Evolutionary conservation across 345 rosid genomes (phyloP).

Genomic region (Eucalyptus albens): DNA sequence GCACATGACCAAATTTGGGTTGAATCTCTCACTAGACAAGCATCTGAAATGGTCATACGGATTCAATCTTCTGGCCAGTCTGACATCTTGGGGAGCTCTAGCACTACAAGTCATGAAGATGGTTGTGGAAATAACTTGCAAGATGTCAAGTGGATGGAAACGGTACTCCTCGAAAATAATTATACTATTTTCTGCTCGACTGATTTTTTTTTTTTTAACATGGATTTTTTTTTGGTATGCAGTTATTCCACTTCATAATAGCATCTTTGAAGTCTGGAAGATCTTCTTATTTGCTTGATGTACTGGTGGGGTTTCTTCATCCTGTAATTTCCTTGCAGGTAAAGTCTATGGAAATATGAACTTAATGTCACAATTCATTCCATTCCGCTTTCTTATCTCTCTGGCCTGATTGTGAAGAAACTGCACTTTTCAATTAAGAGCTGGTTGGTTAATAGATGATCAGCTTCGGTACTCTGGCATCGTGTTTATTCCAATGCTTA

Average conservation of each 20-base stretch:
- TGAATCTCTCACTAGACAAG: slow-evolving; percentile 43
- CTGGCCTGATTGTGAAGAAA: neutral
- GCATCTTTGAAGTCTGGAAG: slow-evolving; percentile 90
- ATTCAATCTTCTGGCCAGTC: slow-evolving; percentile 63
- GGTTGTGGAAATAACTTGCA: slow-evolving; percentile 37
- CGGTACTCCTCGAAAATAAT: slow-evolving; percentile 36
- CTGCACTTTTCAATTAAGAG: neutral
- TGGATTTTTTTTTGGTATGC: neutral
- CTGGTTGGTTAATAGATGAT: neutral
- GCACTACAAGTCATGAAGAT: slow-evolving; percentile 27
- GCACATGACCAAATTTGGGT: slow-evolving; percentile 41
- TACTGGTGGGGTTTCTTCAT: slow-evolving; percentile 63
- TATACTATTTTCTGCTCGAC: neutral
- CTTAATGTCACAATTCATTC: neutral
- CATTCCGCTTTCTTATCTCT: neutral
- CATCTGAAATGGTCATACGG: slow-evolving; percentile 58
- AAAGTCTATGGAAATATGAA: neutral
- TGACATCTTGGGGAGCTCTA: slow-evolving; percentile 35
- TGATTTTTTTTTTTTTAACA: neutral
- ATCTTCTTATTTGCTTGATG: slow-evolving; percentile 78
- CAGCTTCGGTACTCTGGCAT: neutral
- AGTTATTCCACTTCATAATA: slow-evolving; percentile 88
- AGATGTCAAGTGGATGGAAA: slow-evolving; percentile 97
- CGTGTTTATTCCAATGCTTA: neutral
- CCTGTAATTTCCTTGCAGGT: slow-evolving; percentile 95